Evolutionary conservation across 176 grass and related monocot genomes (phyloP), one percentile per base, ranked within the genome.

Genomic region (Elymus sibiricus): DNA sequence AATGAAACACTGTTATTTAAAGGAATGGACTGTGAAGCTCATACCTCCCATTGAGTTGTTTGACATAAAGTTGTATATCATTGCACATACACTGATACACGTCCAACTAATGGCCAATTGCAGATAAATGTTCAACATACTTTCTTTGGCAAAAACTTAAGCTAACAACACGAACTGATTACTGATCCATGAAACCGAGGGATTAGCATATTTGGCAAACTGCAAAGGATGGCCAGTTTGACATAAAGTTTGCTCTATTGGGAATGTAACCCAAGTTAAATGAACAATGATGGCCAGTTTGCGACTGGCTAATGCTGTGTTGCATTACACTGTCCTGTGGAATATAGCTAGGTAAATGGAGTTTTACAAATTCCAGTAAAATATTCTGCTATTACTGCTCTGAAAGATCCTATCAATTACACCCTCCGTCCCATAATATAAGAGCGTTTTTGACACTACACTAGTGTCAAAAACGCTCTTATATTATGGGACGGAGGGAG

Each of bases 191-290:
- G 19, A 72, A 19, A 79, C 14, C 17, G 29, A 40, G 59, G 53
- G 14, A 70, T 34, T 56, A 79, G 12, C 26, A 25, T 66, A 71
- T 60, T 44, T 68, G 34, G 15, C 7, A 40, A 78, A 59, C 40
- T 71, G 25, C 24, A 77, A 77, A 19, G 26, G n/a, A n/a, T n/a
- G n/a, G n/a, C n/a, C n/a, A n/a, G n/a, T n/a, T n/a, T n/a, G n/a
- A n/a, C n/a, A n/a, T n/a, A n/a, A n/a, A n/a, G 35, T 62, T 64
- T 17, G 13, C 8, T 64, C 46, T 80, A 79, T 64, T 80, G 78
- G 37, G 44, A 26, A 42, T 27, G 35, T 46, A 64, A 27, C 25
- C 25, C 25, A 10, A 80, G 42, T 64, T 24, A 79, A 61, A 61
- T 39, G 62, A 12, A 79, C 1, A 5, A 4, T 40, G 42, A 61